These are phyloP conservation scores for Pyrus bretschneideri DNA, from an alignment of 306 rosid species.

Conservation along the genomic window DNA sequence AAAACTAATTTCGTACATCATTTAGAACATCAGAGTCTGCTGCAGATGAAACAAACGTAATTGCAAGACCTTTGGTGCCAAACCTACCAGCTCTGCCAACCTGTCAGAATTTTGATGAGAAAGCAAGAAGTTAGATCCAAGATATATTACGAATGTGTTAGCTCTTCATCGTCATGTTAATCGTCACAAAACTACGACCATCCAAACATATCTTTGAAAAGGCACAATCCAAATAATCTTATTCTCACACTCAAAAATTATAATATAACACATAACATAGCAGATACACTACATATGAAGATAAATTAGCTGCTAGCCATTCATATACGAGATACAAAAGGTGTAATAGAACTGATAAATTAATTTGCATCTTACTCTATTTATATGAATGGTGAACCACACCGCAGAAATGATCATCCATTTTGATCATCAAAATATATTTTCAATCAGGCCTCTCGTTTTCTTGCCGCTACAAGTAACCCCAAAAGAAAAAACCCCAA, in stretches of 20 bases:
- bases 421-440: background rate
- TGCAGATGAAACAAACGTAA: constrained; percentile 89
- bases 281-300: background rate
- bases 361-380: background rate
- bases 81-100: constrained; percentile 99
- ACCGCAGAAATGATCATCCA: background rate
- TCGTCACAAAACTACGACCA: background rate
- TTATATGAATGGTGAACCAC: background rate
- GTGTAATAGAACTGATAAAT: background rate
- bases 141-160: background rate
- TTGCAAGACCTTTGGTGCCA: constrained; percentile 98
- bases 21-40: constrained; percentile 89
- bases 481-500: background rate
- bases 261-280: background rate
- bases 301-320: background rate
- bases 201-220: background rate
- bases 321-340: background rate
- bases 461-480: background rate
- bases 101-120: constrained; percentile 22
- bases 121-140: background rate
- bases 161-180: background rate
- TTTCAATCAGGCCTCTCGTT: background rate
- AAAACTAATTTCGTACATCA: constrained; percentile 44
- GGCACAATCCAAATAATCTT: background rate
- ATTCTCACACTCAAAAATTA: background rate